Conservation (phyloP, 83 land plant species). For the Diphasiastrum complanatum region DNA sequence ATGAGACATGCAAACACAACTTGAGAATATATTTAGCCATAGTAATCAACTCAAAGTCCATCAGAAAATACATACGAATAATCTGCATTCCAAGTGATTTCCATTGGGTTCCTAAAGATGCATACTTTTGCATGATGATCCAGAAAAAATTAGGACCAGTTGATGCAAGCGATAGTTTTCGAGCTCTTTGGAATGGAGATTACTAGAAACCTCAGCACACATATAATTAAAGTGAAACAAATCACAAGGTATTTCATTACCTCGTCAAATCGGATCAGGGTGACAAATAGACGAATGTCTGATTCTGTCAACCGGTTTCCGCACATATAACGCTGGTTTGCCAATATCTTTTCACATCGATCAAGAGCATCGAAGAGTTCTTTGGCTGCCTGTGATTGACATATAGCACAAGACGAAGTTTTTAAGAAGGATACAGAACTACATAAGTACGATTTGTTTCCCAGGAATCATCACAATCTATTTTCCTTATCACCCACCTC, state of each 20-base stretch:
- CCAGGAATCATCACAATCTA: too few species aligned
- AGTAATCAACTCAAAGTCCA: background rate
- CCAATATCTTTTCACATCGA: conserved; percentile 64
- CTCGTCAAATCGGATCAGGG: conserved; percentile 90
- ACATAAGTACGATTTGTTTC: too few species aligned
- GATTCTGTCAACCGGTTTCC: conserved; percentile 68
- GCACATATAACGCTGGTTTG: conserved; percentile 58
- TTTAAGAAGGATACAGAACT: too few species aligned
- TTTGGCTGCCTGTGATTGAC: conserved; percentile 44
- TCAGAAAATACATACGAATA: background rate
- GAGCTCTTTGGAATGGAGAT: too few species aligned
- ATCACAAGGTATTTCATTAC: too few species aligned
- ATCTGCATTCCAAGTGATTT: background rate
- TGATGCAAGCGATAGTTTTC: too few species aligned
- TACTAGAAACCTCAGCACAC: too few species aligned
- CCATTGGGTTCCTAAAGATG: too few species aligned
- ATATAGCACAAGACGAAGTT: background rate
- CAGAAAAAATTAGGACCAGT: too few species aligned
- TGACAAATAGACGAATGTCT: conserved; percentile 75
- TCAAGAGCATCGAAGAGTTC: conserved; percentile 57
- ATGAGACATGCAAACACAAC: background rate
- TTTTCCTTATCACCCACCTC: too few species aligned
- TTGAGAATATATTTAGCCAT: background rate
- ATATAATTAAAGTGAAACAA: too few species aligned
- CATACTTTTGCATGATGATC: too few species aligned